Percentiles rank a stretch among this genome's conserved stretches.
Conservation (phyloP, 768 basidiomycete genomes). For the Calocera viscosa region DNA sequence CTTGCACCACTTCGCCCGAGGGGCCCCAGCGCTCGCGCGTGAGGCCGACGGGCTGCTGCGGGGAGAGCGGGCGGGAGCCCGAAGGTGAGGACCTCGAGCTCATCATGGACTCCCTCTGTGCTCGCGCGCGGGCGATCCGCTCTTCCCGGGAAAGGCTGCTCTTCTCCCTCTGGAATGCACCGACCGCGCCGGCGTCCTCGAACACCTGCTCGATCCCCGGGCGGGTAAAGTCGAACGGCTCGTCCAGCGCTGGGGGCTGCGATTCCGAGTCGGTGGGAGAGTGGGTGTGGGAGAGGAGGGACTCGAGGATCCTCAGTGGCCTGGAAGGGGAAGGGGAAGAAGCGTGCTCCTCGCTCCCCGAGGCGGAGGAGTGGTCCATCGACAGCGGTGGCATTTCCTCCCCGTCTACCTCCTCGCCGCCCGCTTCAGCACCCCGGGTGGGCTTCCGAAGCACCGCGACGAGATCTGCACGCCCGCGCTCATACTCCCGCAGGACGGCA, state of each 20-base stretch:
- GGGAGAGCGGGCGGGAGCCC: background rate
- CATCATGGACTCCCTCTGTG: constrained; percentile 33
- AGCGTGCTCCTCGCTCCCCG: background rate
- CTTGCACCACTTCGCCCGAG: constrained; percentile 67
- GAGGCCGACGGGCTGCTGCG: background rate
- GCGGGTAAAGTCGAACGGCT: constrained; percentile 22
- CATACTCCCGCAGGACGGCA: constrained; percentile 65
- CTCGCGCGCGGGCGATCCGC: constrained; percentile 49
- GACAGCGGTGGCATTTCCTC: constrained; percentile 20
- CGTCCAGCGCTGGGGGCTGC: background rate
- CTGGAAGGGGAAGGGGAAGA: background rate
- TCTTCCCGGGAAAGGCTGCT: constrained; percentile 63
- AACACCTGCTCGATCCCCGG: constrained; percentile 74
- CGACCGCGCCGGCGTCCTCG: constrained; percentile 39
- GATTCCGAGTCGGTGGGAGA: background rate
- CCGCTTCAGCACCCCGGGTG: background rate
- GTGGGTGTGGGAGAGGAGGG: background rate
- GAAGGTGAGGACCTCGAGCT: constrained; percentile 23
- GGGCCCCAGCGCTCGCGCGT: constrained; percentile 43
- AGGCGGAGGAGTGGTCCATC: constrained; percentile 15
- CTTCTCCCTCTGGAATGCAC: constrained; percentile 40
- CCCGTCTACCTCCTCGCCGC: constrained; percentile 26
- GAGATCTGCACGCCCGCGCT: constrained; percentile 58
- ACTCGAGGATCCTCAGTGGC: background rate
- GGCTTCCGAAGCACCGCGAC: constrained; percentile 13